A percentile compares a stretch with the other conserved stretches of the same genome.
Evolutionary conservation across 1,284 basidiomycete species (phyloP).

Genomic region (Heterobasidion annosum): DNA sequence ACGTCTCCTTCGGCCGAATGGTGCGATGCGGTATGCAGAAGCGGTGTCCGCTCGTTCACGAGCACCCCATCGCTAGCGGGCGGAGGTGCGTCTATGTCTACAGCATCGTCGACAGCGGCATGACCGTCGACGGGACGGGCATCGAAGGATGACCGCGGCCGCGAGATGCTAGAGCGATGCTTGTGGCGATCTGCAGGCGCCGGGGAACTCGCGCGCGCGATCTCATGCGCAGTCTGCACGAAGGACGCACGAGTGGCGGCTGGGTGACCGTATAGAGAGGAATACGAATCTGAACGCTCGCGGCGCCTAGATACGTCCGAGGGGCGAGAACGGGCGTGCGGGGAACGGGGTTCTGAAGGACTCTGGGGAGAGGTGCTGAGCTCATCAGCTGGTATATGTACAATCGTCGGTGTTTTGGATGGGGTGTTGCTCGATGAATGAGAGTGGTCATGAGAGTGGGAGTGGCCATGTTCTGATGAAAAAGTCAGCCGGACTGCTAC

Average conservation of each 20-base stretch:
- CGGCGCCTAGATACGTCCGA: constrained; percentile 13
- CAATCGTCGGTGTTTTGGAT: constrained; percentile 20
- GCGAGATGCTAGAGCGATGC: constrained; percentile 20
- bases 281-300: constrained; percentile 43
- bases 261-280: constrained; percentile 71
- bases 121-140: neutral
- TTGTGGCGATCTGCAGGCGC: constrained; percentile 28
- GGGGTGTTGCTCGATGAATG: constrained; percentile 13
- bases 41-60: constrained; percentile 27
- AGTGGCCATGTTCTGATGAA: constrained; percentile 56
- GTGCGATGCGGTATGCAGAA: constrained; percentile 20
- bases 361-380: neutral
- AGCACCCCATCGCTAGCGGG: neutral
- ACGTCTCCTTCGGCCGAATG: constrained; percentile 8
- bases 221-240: constrained; percentile 81
- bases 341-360: constrained; percentile 7
- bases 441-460: constrained; percentile 43
- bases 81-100: neutral
- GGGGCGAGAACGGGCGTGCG: constrained; percentile 2
- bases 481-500: constrained; percentile 2
- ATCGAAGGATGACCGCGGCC: constrained; percentile 17
- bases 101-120: neutral
- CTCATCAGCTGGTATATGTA: constrained; percentile 9
- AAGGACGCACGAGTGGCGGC: constrained; percentile 84
- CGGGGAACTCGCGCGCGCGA: constrained; percentile 50